These are phyloP conservation scores for Vicia villosa DNA, from an alignment of 306 rosid species.

Conservation along the genomic window DNA sequence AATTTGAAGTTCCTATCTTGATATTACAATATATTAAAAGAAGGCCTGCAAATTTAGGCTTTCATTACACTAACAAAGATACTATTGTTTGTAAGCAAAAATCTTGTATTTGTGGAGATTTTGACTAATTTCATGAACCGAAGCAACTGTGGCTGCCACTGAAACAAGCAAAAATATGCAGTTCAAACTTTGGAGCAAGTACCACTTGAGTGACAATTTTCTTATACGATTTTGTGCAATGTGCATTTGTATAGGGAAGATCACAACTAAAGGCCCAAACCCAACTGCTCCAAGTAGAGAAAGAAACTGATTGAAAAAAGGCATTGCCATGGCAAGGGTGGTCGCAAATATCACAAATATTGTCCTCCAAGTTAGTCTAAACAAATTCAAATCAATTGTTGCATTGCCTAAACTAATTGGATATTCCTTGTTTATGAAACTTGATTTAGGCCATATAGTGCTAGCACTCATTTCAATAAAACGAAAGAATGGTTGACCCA, in stretches of 20 bases:
- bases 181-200: constrained; percentile 53
- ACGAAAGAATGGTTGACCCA: constrained; percentile 54
- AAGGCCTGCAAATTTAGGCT: not conserved
- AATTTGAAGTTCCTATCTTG: too few species aligned
- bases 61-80: not conserved
- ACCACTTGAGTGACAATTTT: constrained; percentile 50
- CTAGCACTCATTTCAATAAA: constrained; percentile 51
- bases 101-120: constrained; percentile 47
- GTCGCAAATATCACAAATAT: constrained; percentile 48
- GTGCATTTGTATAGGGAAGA: constrained; percentile 72
- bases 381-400: not conserved
- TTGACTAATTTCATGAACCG: constrained; percentile 51
- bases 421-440: constrained; percentile 51
- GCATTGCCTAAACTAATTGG: not conserved
- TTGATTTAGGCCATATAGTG: constrained; percentile 53
- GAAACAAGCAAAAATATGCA: constrained; percentile 46
- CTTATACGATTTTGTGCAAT: constrained; percentile 50
- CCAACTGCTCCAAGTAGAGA: constrained; percentile 67
- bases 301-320: constrained; percentile 66
- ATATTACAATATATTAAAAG: too few species aligned
- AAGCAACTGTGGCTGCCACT: constrained; percentile 48
- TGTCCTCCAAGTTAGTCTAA: constrained; percentile 53
- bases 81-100: constrained; percentile 40
- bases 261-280: constrained; percentile 61
- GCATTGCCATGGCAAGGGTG: constrained; percentile 52